phyloP scores from a whole-genome alignment of 768 basidiomycete genomes.

The Gymnopilus dilepis region DNA sequence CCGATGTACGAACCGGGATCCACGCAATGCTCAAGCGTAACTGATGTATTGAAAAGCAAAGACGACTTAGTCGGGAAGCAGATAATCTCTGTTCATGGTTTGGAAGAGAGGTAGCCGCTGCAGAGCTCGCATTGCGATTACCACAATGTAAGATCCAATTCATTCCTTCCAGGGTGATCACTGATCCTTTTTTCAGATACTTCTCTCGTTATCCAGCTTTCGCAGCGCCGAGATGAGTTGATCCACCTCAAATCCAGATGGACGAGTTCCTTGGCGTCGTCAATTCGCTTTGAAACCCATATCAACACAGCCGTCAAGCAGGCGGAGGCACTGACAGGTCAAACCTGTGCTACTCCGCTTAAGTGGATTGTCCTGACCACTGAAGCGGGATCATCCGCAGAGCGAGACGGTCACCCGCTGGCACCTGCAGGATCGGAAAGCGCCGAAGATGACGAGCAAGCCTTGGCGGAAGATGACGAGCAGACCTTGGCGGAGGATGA shows the following conservation, averaged over 20 bases:
- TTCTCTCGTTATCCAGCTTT: neutral
- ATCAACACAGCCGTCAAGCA: neutral
- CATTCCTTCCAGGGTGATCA: too few species aligned
- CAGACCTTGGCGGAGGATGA: neutral
- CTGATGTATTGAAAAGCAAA: slow-evolving; percentile 35
- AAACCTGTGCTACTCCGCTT: too few species aligned
- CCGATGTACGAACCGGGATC: slow-evolving; percentile 36
- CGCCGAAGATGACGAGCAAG: too few species aligned
- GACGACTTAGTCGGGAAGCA: too few species aligned
- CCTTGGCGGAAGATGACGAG: too few species aligned
- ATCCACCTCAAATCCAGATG: neutral
- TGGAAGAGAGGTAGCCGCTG: too few species aligned
- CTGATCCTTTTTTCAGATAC: too few species aligned
- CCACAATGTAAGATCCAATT: too few species aligned
- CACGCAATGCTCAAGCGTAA: slow-evolving; percentile 32
- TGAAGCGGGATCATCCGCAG: neutral
- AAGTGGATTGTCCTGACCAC: neutral
- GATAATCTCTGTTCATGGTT: too few species aligned
- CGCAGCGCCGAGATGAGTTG: neutral
- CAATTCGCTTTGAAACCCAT: neutral
- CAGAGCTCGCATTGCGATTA: too few species aligned
- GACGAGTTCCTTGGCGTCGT: neutral
- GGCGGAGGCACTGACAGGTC: neutral
- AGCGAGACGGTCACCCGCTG: neutral
- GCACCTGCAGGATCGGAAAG: neutral